Conservation (phyloP, 1,284 basidiomycete species). For the Ceratobasidium sp. region DNA sequence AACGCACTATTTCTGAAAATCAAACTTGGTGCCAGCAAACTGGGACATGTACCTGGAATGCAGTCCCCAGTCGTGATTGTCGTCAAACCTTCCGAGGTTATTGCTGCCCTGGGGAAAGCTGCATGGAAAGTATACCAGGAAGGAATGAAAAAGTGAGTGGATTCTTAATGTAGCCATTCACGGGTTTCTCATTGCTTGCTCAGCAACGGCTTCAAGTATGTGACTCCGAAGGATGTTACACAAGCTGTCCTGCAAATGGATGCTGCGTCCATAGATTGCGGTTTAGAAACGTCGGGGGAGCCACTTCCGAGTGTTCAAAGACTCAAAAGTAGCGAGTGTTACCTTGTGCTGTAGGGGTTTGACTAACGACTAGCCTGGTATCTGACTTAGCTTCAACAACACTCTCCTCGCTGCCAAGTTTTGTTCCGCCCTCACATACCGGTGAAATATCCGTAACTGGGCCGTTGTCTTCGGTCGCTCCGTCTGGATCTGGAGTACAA, state of each 20-base stretch:
- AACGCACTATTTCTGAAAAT: conserved; percentile 19
- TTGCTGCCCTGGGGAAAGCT: background rate
- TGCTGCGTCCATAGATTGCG: conserved; percentile 16
- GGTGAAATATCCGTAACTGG: conserved; percentile 21
- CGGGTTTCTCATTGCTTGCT: background rate
- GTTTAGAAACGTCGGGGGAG: background rate
- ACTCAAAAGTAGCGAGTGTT: background rate
- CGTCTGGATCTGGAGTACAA: background rate
- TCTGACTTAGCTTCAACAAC: background rate
- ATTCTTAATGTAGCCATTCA: too few species aligned
- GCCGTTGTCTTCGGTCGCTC: background rate
- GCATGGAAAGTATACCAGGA: conserved; percentile 25
- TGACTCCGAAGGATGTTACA: conserved; percentile 31
- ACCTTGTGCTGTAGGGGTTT: background rate
- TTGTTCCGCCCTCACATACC: conserved; percentile 26
- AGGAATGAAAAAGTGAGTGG: conserved; percentile 30
- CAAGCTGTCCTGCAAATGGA: conserved; percentile 18
- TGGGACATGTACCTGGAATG: conserved; percentile 21
- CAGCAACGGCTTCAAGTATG: conserved; percentile 35
- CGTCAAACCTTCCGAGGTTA: conserved; percentile 27
- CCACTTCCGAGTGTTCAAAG: background rate
- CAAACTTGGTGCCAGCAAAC: conserved; percentile 9
- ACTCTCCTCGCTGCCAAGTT: conserved; percentile 1
- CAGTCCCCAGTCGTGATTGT: conserved; percentile 30
- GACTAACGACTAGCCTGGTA: background rate